Base-by-base conservation (phyloP, 371 early-diverging fungal species). In the Capniomyces stellatus region DNA sequence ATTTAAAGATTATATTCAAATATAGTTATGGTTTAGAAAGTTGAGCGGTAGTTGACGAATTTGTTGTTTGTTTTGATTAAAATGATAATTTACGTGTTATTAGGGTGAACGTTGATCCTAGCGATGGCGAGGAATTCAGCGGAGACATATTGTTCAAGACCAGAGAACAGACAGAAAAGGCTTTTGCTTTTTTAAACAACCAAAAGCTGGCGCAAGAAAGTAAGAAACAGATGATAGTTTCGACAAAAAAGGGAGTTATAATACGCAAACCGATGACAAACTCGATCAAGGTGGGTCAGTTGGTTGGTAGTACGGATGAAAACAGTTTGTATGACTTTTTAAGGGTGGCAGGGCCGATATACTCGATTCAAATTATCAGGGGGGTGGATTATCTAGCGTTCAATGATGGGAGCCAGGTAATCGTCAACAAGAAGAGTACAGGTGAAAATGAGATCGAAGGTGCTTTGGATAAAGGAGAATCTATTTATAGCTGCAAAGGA, bases 121-220 rank as follows among this genome's bases (percentile, higher is more conserved):
- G 49, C 8, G 49, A 49, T 49, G 49, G 49, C 3, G 28, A 18
- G 21, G 19, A n/a, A 25, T 49, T 4, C 49, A 29, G 29, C 28
- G 49, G 49, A 8, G 28, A 27, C 28, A 49, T 49, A 15, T n/a
- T n/a, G n/a, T 49, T 49, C 49, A 49, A 49, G n/a, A 49, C 24
- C n/a, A 49, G 30, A 49, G 28, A 24, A 13, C 8, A 29, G 8
- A n/a, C 29, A 29, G 30, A 25, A 27, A 15, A 8, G n/a, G 21
- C n/a, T 27, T 23, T 49, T 24, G n/a, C 49, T 27, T n/a, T 15
- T 4, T 49, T 49, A n/a, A 29, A 29, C 49, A n/a, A n/a, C 2
- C 25, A 24, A 29, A 49, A 19, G 10, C 6, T 46, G 19, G 21
- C 6, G 27, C 13, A 40, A 15, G 13, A 40, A 15, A 15, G 13